These are phyloP conservation scores for Adansonia rubrostipa DNA, from an alignment of 441 rosid genomes.

Conservation along the genomic window DNA sequence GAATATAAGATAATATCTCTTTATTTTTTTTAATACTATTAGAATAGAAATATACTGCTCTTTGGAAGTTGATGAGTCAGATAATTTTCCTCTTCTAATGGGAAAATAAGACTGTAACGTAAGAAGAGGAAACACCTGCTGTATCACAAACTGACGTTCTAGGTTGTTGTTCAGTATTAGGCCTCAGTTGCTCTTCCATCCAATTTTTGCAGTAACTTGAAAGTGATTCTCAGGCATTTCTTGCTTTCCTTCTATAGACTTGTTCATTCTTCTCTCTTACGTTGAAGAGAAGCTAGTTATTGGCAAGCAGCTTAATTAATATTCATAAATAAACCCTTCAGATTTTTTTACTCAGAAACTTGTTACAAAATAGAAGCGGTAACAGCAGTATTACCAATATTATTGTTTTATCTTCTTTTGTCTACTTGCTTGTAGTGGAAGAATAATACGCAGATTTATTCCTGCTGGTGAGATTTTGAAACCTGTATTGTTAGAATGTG, in stretches of 20 bases:
- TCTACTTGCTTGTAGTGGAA: slow-evolving; percentile 56
- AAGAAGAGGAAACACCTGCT: background rate
- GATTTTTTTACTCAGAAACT: background rate
- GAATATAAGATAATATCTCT: background rate
- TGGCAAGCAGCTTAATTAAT: background rate
- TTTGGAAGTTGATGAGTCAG: background rate
- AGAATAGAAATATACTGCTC: background rate
- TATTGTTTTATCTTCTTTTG: background rate
- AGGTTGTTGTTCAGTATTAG: slow-evolving; percentile 7
- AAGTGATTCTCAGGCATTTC: slow-evolving; percentile 16
- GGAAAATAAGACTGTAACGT: background rate
- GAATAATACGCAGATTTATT: slow-evolving; percentile 57
- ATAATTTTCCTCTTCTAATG: background rate
- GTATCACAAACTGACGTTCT: background rate
- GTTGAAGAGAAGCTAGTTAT: background rate
- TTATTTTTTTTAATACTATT: background rate
- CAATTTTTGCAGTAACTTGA: slow-evolving; percentile 12
- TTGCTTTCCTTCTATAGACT: background rate
- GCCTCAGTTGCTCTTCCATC: background rate
- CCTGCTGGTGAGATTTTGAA: slow-evolving; percentile 74
- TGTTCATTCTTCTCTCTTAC: background rate
- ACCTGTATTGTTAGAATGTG: slow-evolving; percentile 69
- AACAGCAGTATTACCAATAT: background rate
- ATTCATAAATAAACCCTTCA: slow-evolving; percentile 11
- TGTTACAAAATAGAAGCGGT: background rate